Base-by-base conservation (phyloP, 495 filamentous ascomycete species). In the Amphirosellinia nigrospora region DNA sequence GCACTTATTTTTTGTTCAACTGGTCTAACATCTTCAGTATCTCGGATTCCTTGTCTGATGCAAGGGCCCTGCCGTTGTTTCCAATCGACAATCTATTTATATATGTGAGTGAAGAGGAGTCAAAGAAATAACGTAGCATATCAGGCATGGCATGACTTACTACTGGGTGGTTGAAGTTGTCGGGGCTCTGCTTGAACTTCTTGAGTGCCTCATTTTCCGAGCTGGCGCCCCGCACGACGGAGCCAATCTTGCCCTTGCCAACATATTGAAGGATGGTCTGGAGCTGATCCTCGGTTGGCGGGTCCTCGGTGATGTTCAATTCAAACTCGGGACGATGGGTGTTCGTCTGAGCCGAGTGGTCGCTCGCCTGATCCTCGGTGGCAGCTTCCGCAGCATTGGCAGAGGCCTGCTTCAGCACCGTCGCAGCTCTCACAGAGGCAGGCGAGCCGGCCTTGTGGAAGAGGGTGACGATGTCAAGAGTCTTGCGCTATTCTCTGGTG, bases 381-480 rank as follows among this genome's bases (percentile, higher is more conserved):
- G 91, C 87, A 5, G 82, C 78, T 43, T 80, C 79, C 0, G 83
- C 71, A 11, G 91, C 90, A 15, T 83, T 83, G n/a, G 88, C 86
- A 4, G 90, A 90, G 13, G 88, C 83, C 79, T 92, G 88, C 77
- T 95, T 94, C 30, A 98, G 88, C 61, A 94, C 79, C 32, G 88
- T 89, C 28, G 91, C 86, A 38, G 88, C 87, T 52, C 89, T 88
- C 16, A 84, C 84, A 3, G 93, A 97, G 72, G 88, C 79, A 3
- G 89, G 82, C 21, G 85, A 81, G 48, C 81, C 82, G 30, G 95
- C 87, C 72, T 90, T 89, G 87, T 98, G 95, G 87, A 98, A 99
- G 84, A 99, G 91, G 68, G 94, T 97, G 75, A 99, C 90, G 70
- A 97, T 89, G 85, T 98, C 93, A 81, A 93, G 86, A 71, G 91